These are phyloP conservation scores for Betula pendula DNA, from an alignment of 306 rosid genomes.

Conservation along the genomic window DNA sequence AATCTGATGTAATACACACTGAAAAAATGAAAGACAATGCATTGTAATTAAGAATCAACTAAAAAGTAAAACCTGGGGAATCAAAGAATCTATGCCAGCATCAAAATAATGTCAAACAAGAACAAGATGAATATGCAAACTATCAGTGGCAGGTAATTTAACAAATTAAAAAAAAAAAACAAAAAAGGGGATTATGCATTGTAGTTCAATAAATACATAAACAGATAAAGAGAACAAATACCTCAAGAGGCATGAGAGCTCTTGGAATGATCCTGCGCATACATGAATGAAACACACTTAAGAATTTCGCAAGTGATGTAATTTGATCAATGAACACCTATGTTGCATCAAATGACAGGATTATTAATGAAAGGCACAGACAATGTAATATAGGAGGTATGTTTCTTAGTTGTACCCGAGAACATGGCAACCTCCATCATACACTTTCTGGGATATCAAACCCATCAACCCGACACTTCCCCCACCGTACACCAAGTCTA, in stretches of 20 bases:
- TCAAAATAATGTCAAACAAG: slow-evolving; percentile 12
- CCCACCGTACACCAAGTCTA: slow-evolving; percentile 92
- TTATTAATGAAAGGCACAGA: slow-evolving; percentile 6
- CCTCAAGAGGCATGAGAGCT: slow-evolving; percentile 94
- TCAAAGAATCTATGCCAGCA: slow-evolving; percentile 15
- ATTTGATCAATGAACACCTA: slow-evolving; percentile 19
- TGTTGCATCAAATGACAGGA: not conserved
- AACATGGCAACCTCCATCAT: slow-evolving; percentile 90
- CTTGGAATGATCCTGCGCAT: slow-evolving; percentile 82
- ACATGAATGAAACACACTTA: slow-evolving; percentile 23
- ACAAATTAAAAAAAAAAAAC: not conserved
- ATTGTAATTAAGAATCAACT: slow-evolving; percentile 1
- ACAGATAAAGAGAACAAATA: slow-evolving; percentile 33
- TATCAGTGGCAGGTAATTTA: not conserved
- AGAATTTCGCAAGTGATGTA: slow-evolving; percentile 17
- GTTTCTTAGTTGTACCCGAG: slow-evolving; percentile 59
- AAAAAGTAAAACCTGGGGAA: slow-evolving; percentile 12
- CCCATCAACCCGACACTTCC: slow-evolving; percentile 96
- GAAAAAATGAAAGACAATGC: not conserved
- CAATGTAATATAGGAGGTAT: slow-evolving; percentile 13
- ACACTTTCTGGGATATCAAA: slow-evolving; percentile 74
- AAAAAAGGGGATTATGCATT: not conserved
- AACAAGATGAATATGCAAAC: slow-evolving; percentile 14
- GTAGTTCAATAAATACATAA: slow-evolving; percentile 12
- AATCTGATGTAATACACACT: slow-evolving; percentile 17